Conservation (phyloP, 106 monocot genomes). For the Dactylorhiza incarnata region DNA sequence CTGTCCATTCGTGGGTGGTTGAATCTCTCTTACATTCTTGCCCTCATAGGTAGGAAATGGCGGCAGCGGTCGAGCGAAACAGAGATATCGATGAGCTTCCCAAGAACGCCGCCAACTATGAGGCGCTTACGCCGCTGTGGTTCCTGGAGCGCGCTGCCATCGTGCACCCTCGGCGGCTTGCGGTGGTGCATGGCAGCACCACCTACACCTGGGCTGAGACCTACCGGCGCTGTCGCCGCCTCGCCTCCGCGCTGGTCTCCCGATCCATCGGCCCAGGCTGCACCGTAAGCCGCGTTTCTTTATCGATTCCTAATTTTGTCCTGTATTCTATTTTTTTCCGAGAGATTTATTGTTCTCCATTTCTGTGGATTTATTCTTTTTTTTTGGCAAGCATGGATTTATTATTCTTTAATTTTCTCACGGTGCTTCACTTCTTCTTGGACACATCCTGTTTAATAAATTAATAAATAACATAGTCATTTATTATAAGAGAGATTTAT, state of each 20-base stretch:
- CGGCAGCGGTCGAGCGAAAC: conserved; percentile 1
- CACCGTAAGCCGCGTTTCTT: conserved; percentile 42
- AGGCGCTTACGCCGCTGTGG: conserved; percentile 86
- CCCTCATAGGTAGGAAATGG: conserved; percentile 7
- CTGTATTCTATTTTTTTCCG: too few relatives aligned
- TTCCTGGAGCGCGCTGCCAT: conserved; percentile 83
- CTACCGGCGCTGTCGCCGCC: conserved; percentile 74
- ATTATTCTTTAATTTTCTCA: too few relatives aligned
- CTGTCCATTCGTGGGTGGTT: not conserved
- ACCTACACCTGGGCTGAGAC: conserved; percentile 79
- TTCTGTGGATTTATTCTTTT: too few relatives aligned
- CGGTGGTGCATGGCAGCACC: conserved; percentile 63
- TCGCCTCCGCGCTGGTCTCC: conserved; percentile 80
- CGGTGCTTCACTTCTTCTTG: too few relatives aligned
- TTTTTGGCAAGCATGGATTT: too few relatives aligned
- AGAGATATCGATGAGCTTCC: conserved; percentile 89
- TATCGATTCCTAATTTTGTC: too few relatives aligned
- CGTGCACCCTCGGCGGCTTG: conserved; percentile 56
- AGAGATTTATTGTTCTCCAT: too few relatives aligned
- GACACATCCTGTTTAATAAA: too few relatives aligned
- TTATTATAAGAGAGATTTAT: too few relatives aligned
- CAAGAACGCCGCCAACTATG: conserved; percentile 84
- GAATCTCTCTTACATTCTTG: not conserved
- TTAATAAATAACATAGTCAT: too few relatives aligned
- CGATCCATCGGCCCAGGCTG: conserved; percentile 60